These are phyloP conservation scores for Cadophora luteo-olivacea DNA, from an alignment of 2,329 filamentous ascomycete species.

Conservation along the genomic window DNA sequence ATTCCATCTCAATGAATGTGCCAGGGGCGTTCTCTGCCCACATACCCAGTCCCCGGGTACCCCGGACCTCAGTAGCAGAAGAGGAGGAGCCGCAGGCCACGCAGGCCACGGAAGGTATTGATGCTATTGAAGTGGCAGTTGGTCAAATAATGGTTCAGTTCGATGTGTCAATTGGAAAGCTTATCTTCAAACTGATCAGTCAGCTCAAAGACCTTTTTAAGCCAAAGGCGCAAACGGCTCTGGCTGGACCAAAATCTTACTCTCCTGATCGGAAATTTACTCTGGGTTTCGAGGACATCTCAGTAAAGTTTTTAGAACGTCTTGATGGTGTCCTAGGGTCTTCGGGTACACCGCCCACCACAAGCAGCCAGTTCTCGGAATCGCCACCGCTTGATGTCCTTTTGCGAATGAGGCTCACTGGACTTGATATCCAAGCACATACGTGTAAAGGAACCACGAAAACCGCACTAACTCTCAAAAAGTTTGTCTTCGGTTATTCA, in stretches of 20 bases:
- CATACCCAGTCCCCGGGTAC: slow-evolving; percentile 30
- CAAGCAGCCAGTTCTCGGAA: slow-evolving; percentile 7
- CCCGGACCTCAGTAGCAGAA: not conserved
- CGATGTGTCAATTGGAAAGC: slow-evolving; percentile 44
- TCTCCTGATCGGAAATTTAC: slow-evolving; percentile 29
- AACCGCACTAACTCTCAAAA: slow-evolving; percentile 51
- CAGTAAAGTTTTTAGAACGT: slow-evolving; percentile 43
- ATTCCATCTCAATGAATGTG: slow-evolving; percentile 55
- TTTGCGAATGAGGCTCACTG: slow-evolving; percentile 39
- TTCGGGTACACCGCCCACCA: slow-evolving; percentile 13
- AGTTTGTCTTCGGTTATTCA: slow-evolving; percentile 67
- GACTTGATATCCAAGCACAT: slow-evolving; percentile 37
- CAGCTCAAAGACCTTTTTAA: slow-evolving; percentile 39
- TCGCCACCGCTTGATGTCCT: slow-evolving; percentile 40
- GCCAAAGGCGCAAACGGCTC: slow-evolving; percentile 18
- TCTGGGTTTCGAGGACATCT: slow-evolving; percentile 39
- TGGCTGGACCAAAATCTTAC: slow-evolving; percentile 21
- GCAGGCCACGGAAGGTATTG: not conserved
- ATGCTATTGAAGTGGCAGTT: slow-evolving; percentile 41
- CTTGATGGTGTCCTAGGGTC: slow-evolving; percentile 40
- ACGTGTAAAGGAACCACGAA: slow-evolving; percentile 32
- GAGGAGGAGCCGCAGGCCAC: slow-evolving; percentile 21
- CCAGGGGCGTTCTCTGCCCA: slow-evolving; percentile 67
- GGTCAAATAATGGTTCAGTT: slow-evolving; percentile 42
- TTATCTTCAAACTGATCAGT: slow-evolving; percentile 42